These are phyloP conservation scores for Parachlorella kessleri DNA, from an alignment of 139 green algal species.

Conservation along the genomic window DNA sequence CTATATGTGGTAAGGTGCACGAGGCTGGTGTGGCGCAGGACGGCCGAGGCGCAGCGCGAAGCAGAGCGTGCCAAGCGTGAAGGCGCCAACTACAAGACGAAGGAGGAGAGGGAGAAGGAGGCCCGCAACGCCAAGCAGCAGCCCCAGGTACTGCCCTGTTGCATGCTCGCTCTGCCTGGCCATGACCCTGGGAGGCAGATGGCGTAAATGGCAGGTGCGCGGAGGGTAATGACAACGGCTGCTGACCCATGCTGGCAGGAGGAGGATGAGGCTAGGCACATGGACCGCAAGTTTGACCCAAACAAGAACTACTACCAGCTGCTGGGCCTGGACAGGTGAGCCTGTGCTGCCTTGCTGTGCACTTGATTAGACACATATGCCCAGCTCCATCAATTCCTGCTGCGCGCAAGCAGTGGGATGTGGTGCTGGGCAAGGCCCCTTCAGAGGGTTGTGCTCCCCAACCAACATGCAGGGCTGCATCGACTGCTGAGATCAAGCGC, in stretches of 20 bases:
- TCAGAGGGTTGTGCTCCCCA: not conserved
- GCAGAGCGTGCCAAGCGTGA: conserved; percentile 26
- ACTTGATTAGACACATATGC: not conserved
- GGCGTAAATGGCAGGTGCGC: no score
- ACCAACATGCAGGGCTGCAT: conserved; percentile 11
- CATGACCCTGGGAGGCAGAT: no score
- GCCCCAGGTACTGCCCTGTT: not conserved
- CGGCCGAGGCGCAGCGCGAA: conserved; percentile 28
- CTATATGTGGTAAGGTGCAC: not conserved
- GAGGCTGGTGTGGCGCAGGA: not conserved
- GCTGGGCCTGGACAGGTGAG: conserved; percentile 47
- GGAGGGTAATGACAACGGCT: no score
- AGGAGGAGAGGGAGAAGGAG: conserved; percentile 52
- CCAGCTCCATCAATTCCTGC: not conserved
- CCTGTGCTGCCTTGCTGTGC: not conserved
- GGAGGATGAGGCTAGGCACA: conserved; percentile 20
- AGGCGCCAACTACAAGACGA: conserved; percentile 23
- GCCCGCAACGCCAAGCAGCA: conserved; percentile 36
- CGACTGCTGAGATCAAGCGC: conserved; percentile 14
- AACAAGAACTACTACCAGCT: conserved; percentile 76
- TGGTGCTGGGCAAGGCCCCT: no score
- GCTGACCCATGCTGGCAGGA: not conserved
- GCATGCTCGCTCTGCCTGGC: no score
- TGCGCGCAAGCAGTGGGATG: no score
- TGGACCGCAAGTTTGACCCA: conserved; percentile 28